These are phyloP conservation scores for Flaveria sonorensis DNA, from an alignment of 129 eudicot genomes.

Conservation along the genomic window DNA sequence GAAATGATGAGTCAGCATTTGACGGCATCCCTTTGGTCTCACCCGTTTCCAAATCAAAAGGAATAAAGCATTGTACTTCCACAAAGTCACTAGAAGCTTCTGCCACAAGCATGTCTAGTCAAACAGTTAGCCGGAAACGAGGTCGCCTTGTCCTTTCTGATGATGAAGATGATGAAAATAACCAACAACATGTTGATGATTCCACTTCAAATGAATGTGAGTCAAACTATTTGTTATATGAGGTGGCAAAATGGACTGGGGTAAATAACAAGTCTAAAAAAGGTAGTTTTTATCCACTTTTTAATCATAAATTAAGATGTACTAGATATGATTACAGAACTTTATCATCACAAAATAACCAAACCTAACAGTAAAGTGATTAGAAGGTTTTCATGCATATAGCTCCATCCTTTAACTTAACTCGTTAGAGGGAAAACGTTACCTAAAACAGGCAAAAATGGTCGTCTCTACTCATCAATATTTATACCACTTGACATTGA, in stretches of 20 bases:
- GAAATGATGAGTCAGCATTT: slow-evolving; percentile 33
- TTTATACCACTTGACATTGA: slow-evolving; percentile 11
- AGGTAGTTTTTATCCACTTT: not conserved
- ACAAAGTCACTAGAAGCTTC: slow-evolving; percentile 46
- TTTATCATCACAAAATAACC: not conserved
- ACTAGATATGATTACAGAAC: not conserved
- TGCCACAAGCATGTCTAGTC: slow-evolving; percentile 53
- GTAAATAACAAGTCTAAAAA: too few species aligned
- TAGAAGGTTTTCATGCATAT: not conserved
- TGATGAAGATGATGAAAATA: slow-evolving; percentile 67
- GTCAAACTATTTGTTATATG: slow-evolving; percentile 7
- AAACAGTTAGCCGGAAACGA: slow-evolving; percentile 72
- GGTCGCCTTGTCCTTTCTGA: slow-evolving; percentile 73
- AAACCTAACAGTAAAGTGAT: not conserved
- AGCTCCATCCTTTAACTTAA: not conserved
- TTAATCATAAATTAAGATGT: not conserved
- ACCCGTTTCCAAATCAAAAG: slow-evolving; percentile 37
- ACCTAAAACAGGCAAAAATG: not conserved
- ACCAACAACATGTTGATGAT: slow-evolving; percentile 51
- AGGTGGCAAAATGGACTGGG: not conserved
- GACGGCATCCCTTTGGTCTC: slow-evolving; percentile 57
- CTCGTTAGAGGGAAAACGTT: not conserved
- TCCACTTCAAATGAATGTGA: slow-evolving; percentile 78
- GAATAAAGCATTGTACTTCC: slow-evolving; percentile 30
- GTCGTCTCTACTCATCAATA: slow-evolving; percentile 1